A percentile compares a stretch with the other conserved stretches of the same genome.
phyloP scores from a whole-genome alignment of 2,329 filamentous ascomycete genomes.

The Cercospora berteroae region DNA sequence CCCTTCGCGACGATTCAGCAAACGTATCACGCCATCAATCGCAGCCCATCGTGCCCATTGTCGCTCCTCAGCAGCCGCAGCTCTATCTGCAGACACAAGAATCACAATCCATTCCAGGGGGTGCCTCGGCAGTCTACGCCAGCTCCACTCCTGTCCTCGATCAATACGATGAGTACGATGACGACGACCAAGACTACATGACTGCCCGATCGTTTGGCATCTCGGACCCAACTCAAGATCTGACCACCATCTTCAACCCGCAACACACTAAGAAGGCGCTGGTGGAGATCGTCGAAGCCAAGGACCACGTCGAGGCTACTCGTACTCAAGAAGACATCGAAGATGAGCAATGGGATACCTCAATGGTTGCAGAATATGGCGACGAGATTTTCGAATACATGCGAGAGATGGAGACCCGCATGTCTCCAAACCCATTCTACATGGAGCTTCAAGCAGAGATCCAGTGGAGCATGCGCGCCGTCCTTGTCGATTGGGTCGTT shows the following conservation, averaged over 20 bases:
- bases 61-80: constrained; percentile 8
- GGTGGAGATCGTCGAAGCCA: constrained; percentile 70
- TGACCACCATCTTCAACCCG: constrained; percentile 62
- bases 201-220: constrained; percentile 78
- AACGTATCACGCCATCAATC: background rate
- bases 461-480: constrained; percentile 97
- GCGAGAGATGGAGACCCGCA: constrained; percentile 78
- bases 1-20: constrained; percentile 31
- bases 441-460: constrained; percentile 97
- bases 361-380: constrained; percentile 95
- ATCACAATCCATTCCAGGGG: background rate
- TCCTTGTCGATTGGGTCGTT: constrained; percentile 96
- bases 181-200: constrained; percentile 66
- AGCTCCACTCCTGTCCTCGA: constrained; percentile 19
- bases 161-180: constrained; percentile 64
- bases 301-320: constrained; percentile 63
- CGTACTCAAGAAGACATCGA: constrained; percentile 72
- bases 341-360: constrained; percentile 88
- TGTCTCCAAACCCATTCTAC: constrained; percentile 87
- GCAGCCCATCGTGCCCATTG: constrained; percentile 5
- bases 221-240: constrained; percentile 65
- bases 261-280: constrained; percentile 66
- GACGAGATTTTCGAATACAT: constrained; percentile 96
- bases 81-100: constrained; percentile 7
- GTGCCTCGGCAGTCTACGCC: constrained; percentile 5